Evolutionary conservation across 441 rosid genomes (phyloP).

Genomic region (Populus hybrid): DNA sequence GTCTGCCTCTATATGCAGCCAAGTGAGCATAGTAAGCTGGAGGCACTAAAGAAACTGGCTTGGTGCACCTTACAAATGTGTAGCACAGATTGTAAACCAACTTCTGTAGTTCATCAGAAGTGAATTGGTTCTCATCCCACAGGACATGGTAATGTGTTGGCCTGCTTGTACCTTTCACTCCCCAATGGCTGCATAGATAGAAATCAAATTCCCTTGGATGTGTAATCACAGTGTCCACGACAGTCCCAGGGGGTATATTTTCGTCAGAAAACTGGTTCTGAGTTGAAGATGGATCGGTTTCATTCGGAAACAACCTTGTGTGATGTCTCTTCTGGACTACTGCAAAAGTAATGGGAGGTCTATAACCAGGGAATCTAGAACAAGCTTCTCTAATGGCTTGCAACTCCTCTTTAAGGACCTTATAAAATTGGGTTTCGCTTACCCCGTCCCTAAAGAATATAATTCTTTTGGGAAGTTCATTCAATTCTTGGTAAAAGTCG

Average conservation of each 20-base stretch:
- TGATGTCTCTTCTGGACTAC: slow-evolving; percentile 92
- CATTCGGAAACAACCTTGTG: slow-evolving; percentile 70
- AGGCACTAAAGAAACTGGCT: slow-evolving; percentile 73
- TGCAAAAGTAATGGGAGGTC: slow-evolving; percentile 74
- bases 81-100: slow-evolving; percentile 65
- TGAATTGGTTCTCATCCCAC: slow-evolving; percentile 63
- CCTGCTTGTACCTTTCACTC: slow-evolving; percentile 79
- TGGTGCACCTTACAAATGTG: slow-evolving; percentile 71
- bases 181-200: slow-evolving; percentile 67
- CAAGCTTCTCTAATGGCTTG: slow-evolving; percentile 56
- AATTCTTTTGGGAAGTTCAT: slow-evolving; percentile 64
- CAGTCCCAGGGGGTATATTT: slow-evolving; percentile 86
- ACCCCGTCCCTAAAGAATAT: slow-evolving; percentile 92
- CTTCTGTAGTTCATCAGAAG: slow-evolving; percentile 60
- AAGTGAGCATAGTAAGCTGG: slow-evolving; percentile 81
- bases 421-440: slow-evolving; percentile 74
- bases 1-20: slow-evolving; percentile 72
- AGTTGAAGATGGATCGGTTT: slow-evolving; percentile 32
- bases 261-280: slow-evolving; percentile 39
- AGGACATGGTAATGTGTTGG: slow-evolving; percentile 86
- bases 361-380: slow-evolving; percentile 37
- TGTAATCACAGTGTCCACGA: slow-evolving; percentile 69
- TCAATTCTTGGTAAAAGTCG: slow-evolving; percentile 60
- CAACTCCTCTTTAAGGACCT: slow-evolving; percentile 65
- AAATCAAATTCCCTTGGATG: slow-evolving; percentile 84